phyloP scores from a whole-genome alignment of 371 early-diverging fungal genomes.

The Circinella minor region DNA sequence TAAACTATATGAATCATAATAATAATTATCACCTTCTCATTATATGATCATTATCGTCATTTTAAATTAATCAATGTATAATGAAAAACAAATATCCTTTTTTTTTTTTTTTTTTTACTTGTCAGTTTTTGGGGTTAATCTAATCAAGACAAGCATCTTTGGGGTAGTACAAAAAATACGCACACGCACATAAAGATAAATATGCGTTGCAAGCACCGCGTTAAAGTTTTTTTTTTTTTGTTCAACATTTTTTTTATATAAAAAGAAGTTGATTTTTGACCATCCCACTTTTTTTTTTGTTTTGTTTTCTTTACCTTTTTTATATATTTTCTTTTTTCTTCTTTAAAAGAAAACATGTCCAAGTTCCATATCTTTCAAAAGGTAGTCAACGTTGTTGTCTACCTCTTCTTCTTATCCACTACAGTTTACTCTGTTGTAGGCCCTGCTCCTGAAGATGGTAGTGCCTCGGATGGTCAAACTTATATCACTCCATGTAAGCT shows the following conservation, averaged over 20 bases:
- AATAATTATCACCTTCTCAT: too few relatives aligned
- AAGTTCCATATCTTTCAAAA: slow-evolving; percentile 53
- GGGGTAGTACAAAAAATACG: slow-evolving; percentile 4
- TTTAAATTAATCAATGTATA: neutral
- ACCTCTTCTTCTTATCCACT: slow-evolving; percentile 67
- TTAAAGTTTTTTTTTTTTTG: slow-evolving; percentile 14
- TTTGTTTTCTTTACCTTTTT: slow-evolving; percentile 1
- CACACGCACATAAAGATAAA: too few relatives aligned
- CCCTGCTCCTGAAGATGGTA: slow-evolving; percentile 39
- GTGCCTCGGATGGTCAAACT: slow-evolving; percentile 40
- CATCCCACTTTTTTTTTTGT: slow-evolving; percentile 7
- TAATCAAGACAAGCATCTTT: neutral
- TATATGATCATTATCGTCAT: neutral
- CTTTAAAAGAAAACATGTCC: slow-evolving; percentile 23
- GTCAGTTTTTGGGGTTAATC: slow-evolving; percentile 7
- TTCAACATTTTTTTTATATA: neutral
- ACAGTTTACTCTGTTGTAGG: slow-evolving; percentile 65
- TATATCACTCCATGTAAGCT: slow-evolving; percentile 57
- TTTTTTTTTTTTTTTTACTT: neutral
- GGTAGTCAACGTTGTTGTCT: slow-evolving; percentile 71
- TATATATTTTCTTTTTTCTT: slow-evolving; percentile 6
- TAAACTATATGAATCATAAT: too few relatives aligned
- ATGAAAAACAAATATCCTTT: neutral
- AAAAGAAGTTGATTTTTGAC: neutral
- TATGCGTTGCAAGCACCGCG: slow-evolving; percentile 5